phyloP scores from a whole-genome alignment of 2,329 filamentous ascomycete genomes.

The Berkeleyomyces rouxiae region DNA sequence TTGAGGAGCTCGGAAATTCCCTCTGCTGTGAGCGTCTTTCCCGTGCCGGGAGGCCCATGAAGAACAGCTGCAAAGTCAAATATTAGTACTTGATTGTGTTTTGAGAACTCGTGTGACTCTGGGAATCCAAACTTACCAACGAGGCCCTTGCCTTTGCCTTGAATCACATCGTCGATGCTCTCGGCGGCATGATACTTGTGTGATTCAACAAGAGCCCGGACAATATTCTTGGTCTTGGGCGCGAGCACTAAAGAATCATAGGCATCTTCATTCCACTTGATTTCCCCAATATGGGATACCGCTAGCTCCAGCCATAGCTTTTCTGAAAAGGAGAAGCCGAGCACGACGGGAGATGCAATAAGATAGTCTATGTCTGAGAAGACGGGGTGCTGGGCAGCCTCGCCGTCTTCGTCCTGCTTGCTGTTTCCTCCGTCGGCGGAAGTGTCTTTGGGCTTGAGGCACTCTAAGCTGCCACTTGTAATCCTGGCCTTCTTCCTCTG shows the following conservation, averaged over 20 bases:
- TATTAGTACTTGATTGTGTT: neutral
- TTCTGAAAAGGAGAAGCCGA: conserved; percentile 49
- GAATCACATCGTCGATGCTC: conserved; percentile 25
- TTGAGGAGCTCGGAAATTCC: conserved; percentile 41
- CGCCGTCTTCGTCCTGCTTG: neutral
- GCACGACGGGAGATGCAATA: conserved; percentile 66
- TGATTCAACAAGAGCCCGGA: conserved; percentile 31
- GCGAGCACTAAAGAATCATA: conserved; percentile 31
- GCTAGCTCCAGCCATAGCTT: conserved; percentile 18
- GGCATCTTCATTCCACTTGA: conserved; percentile 29
- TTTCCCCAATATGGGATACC: conserved; percentile 26
- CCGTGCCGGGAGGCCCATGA: conserved; percentile 58
- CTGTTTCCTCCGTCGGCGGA: neutral
- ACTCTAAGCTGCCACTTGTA: neutral
- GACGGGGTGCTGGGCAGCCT: conserved; percentile 22
- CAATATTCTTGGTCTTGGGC: conserved; percentile 30
- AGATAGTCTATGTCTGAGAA: conserved; percentile 75
- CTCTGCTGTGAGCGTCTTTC: conserved; percentile 78
- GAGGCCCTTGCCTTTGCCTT: conserved; percentile 27
- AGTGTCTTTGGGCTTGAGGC: neutral
- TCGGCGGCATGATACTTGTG: conserved; percentile 19
- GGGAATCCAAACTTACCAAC: conserved; percentile 17
- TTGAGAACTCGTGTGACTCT: conserved; percentile 24
- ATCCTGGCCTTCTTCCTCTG: neutral
- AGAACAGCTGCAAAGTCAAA: neutral